Percentiles rank a stretch among this genome's conserved stretches.
These are phyloP conservation scores for Plenodomus tracheiphilus DNA, from an alignment of 2,329 filamentous ascomycete genomes.

Conservation along the genomic window DNA sequence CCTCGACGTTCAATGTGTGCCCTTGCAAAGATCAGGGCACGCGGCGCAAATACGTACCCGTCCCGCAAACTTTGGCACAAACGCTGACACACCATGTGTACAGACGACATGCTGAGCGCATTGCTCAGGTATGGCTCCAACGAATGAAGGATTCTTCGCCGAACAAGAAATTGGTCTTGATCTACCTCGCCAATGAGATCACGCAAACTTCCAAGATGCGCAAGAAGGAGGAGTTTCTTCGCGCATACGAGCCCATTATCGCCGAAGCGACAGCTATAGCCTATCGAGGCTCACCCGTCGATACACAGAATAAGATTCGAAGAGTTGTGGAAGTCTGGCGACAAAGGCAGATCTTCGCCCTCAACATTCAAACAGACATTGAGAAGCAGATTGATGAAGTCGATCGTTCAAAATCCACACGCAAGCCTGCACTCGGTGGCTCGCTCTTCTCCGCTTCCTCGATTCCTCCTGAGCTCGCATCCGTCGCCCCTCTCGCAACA, in stretches of 20 bases:
- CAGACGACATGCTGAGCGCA: conserved; percentile 89
- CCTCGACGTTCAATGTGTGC: neutral
- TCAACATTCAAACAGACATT: conserved; percentile 75
- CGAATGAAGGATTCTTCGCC: conserved; percentile 84
- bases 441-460: conserved; percentile 69
- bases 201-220: conserved; percentile 94
- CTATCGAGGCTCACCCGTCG: conserved; percentile 81
- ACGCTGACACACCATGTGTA: conserved; percentile 22
- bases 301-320: conserved; percentile 84
- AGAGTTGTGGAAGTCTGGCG: conserved; percentile 95
- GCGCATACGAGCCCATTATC: conserved; percentile 88
- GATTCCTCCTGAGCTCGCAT: conserved; percentile 75
- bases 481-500: conserved; percentile 74
- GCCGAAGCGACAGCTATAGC: conserved; percentile 88
- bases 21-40: conserved; percentile 2
- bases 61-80: conserved; percentile 1
- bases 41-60: neutral
- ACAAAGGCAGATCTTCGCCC: conserved; percentile 81
- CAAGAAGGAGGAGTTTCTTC: conserved; percentile 87
- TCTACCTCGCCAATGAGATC: conserved; percentile 97
- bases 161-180: conserved; percentile 82
- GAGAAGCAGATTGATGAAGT: conserved; percentile 74
- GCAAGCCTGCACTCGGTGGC: conserved; percentile 63
- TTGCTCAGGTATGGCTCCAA: conserved; percentile 88
- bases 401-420: conserved; percentile 58